These are phyloP conservation scores for Curvularia eragrostidis DNA, from an alignment of 2,329 filamentous ascomycete genomes.

Conservation along the genomic window DNA sequence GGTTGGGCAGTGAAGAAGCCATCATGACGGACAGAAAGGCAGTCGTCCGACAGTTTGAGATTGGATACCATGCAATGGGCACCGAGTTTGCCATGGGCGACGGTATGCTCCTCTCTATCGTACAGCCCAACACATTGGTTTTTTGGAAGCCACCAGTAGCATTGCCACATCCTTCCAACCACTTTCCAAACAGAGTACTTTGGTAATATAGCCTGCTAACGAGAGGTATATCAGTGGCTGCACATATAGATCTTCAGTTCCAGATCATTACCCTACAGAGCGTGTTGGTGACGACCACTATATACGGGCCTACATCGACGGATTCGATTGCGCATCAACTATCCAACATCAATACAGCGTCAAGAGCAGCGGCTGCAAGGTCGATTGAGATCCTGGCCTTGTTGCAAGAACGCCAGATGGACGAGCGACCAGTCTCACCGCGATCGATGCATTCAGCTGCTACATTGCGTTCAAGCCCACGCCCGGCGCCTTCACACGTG, in stretches of 20 bases:
- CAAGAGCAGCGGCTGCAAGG: conserved; percentile 35
- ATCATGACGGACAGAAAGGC: conserved; percentile 44
- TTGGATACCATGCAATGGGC: conserved; percentile 39
- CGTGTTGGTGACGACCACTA: conserved; percentile 41
- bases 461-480: conserved; percentile 12
- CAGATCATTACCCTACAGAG: conserved; percentile 47
- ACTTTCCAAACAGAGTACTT: background rate
- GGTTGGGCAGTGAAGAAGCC: conserved; percentile 33
- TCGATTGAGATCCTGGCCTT: conserved; percentile 40
- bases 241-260: conserved; percentile 43
- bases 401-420: conserved; percentile 36
- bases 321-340: conserved; percentile 45
- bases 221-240: conserved; percentile 29
- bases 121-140: background rate
- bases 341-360: conserved; percentile 39
- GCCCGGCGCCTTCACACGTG: conserved; percentile 6
- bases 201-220: conserved; percentile 1
- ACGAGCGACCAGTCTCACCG: conserved; percentile 21
- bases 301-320: conserved; percentile 45
- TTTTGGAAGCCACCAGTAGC: background rate
- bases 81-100: conserved; percentile 42
- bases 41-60: conserved; percentile 39
- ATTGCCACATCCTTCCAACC: background rate
- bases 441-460: conserved; percentile 26
- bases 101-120: conserved; percentile 28